Conservation (phyloP, 192 early-diverging fungal genomes). For the Chytriomyces hyalinus region DNA sequence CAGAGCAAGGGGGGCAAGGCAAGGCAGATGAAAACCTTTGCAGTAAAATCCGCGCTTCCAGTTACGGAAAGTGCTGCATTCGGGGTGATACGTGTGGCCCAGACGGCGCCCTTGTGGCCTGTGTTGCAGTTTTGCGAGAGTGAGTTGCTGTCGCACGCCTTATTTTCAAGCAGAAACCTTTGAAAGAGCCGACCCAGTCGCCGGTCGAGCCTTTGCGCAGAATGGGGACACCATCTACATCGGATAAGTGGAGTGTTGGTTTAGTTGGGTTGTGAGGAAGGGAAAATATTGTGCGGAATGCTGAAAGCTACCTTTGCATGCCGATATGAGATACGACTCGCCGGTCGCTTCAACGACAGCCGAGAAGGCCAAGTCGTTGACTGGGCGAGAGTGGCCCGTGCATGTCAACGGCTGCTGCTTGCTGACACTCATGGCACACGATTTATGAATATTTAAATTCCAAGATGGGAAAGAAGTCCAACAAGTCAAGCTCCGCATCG, state of each 20-base stretch:
- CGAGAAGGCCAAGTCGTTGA: constrained; percentile 87
- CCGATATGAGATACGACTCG: constrained; percentile 83
- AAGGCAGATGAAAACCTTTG: constrained; percentile 54
- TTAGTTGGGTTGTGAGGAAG: neutral
- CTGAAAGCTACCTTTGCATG: constrained; percentile 80
- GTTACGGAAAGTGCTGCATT: constrained; percentile 84
- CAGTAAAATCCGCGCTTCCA: constrained; percentile 92
- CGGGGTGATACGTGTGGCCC: constrained; percentile 79
- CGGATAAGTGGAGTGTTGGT: neutral
- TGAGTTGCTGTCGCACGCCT: neutral
- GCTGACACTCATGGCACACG: neutral
- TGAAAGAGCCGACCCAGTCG: constrained; percentile 92
- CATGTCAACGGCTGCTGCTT: constrained; percentile 74
- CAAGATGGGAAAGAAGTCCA: neutral
- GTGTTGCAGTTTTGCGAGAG: neutral
- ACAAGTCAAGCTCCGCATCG: neutral
- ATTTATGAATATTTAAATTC: neutral
- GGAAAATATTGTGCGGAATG: neutral
- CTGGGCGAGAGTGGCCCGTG: constrained; percentile 88
- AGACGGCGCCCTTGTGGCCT: constrained; percentile 90
- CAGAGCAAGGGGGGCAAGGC: neutral
- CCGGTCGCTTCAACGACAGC: constrained; percentile 62
- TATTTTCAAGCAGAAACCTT: constrained; percentile 42
- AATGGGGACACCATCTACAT: constrained; percentile 81
- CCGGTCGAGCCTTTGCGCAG: constrained; percentile 85